Base-by-base conservation (phyloP, 192 early-diverging fungal genomes). In the Mortierella claussenii region DNA sequence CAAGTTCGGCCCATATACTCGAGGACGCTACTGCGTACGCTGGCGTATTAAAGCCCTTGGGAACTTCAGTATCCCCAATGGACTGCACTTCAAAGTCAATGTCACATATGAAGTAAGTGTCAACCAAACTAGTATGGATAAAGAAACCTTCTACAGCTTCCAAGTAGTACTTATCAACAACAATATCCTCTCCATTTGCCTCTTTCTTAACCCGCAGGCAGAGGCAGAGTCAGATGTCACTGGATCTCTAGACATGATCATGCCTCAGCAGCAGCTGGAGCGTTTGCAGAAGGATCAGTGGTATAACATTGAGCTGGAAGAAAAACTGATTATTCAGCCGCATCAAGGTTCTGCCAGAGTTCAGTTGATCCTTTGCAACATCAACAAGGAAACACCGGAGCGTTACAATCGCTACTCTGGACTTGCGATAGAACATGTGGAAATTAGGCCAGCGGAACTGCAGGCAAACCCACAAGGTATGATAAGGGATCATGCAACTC, bases 241-340 rank as follows among this genome's bases (percentile, higher is more conserved):
- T 48, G 46, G 46, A 8, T 13, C 46, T 7, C 7, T n/a, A 23
- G 54, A 56, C 37, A 34, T 56, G 11, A 33, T 40, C 21, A 37
- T 56, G 54, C 54, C 54, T 8, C 3, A 5, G 21, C 9, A 37
- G 11, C 11, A 56, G 23, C 54, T 56, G 21, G 36, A 23, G 18
- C 4, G 15, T 9, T 23, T 56, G 8, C 15, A 2, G 33, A 52
- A 43, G 20, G 42, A 34, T n/a, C 30, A 21, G 1, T 65, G 62
- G 62, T 17, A 46, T 33, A 33, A 65, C 27, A 4, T 65, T 1
- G 49, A 24, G 1, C 43, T 65, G 7, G 52, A 65, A 36, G 62
- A 65, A 15, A 65, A n/a, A 23, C 42, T 65, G 36, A 15, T 55
- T 1, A 55, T 65, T 21, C 40, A 32, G 2, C 62, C 62, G 4